Conservation (phyloP, 192 early-diverging fungal species). For the Phycomyces nitens region DNA sequence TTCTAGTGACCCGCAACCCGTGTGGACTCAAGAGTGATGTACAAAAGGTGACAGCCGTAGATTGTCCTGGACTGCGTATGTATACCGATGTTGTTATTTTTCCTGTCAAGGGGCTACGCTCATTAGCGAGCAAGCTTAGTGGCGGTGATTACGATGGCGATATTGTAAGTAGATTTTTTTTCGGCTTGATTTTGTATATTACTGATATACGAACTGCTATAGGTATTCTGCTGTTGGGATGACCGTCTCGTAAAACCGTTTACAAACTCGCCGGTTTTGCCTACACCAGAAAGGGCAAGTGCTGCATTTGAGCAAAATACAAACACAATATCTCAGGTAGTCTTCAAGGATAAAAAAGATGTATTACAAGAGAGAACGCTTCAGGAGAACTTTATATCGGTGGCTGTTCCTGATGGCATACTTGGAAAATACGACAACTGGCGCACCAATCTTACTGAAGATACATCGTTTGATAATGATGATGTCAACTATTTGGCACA, state of each 20-base stretch:
- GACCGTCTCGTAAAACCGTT: slow-evolving; percentile 21
- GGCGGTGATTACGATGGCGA: slow-evolving; percentile 86
- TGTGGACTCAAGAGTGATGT: slow-evolving; percentile 65
- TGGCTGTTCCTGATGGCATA: slow-evolving; percentile 4
- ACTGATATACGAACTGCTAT: neutral
- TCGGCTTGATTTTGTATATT: too few species aligned
- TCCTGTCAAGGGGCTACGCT: slow-evolving; percentile 58
- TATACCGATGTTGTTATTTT: slow-evolving; percentile 73
- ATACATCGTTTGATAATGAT: slow-evolving; percentile 15
- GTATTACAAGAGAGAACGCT: neutral
- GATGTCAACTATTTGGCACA: slow-evolving; percentile 31
- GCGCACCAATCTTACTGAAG: slow-evolving; percentile 23
- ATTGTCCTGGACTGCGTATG: slow-evolving; percentile 42
- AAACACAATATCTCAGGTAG: neutral
- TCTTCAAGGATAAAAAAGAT: neutral
- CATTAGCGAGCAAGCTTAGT: slow-evolving; percentile 66
- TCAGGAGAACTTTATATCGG: slow-evolving; percentile 10
- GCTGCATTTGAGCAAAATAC: slow-evolving; percentile 18
- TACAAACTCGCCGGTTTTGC: slow-evolving; percentile 2
- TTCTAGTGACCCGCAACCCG: slow-evolving; percentile 50
- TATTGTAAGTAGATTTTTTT: slow-evolving; percentile 24
- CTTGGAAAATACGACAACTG: slow-evolving; percentile 25
- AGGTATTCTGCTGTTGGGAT: slow-evolving; percentile 44
- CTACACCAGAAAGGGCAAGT: slow-evolving; percentile 1
- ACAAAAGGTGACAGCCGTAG: slow-evolving; percentile 51